These are phyloP conservation scores for Epichloe glyceriae DNA, from an alignment of 2,329 filamentous ascomycete genomes.

Conservation along the genomic window DNA sequence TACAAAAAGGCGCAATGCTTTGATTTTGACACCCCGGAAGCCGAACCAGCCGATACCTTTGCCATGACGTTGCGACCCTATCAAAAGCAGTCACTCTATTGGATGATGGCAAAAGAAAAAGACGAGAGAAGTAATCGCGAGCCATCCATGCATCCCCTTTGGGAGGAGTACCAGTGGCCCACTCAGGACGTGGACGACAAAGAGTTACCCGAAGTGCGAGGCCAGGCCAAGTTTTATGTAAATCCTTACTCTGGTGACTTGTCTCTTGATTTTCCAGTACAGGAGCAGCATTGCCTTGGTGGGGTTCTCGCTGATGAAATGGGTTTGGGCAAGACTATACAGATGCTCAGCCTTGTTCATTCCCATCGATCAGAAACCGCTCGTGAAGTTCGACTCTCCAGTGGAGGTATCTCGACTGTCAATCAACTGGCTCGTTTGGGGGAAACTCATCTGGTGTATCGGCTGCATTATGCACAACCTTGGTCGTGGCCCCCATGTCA, in stretches of 20 bases:
- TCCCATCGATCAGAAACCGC: conserved; percentile 55
- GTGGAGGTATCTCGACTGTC: conserved; percentile 27
- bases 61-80: conserved; percentile 76
- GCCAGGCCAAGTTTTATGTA: conserved; percentile 71
- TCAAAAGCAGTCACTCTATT: conserved; percentile 87
- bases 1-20: conserved; percentile 97
- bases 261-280: conserved; percentile 78
- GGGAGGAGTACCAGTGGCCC: conserved; percentile 94
- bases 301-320: conserved; percentile 94
- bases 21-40: conserved; percentile 81
- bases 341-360: conserved; percentile 92
- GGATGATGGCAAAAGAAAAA: conserved; percentile 93
- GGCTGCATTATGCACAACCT: conserved; percentile 71
- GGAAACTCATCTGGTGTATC: conserved; percentile 42
- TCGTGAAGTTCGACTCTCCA: conserved; percentile 21
- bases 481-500: conserved; percentile 96
- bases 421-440: conserved; percentile 51
- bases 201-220: conserved; percentile 50
- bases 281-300: conserved; percentile 89
- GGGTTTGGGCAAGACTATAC: conserved; percentile 95
- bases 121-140: conserved; percentile 59
- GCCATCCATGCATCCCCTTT: conserved; percentile 86
- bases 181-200: conserved; percentile 76
- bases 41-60: conserved; percentile 73
- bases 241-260: conserved; percentile 95